Base-by-base conservation (phyloP, 345 rosid species). In the Theobroma cacao region DNA sequence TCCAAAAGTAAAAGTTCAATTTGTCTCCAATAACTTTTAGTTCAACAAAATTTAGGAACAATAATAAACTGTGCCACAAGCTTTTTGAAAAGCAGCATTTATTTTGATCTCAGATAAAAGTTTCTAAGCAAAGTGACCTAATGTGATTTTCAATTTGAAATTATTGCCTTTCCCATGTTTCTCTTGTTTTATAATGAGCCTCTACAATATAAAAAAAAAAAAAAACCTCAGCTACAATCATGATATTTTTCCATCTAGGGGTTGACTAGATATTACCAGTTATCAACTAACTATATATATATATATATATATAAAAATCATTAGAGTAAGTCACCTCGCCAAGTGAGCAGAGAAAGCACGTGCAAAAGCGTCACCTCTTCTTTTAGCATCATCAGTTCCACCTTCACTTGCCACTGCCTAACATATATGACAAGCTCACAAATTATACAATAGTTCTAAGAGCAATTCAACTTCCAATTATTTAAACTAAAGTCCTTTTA, bases 341-440 rank as follows among this genome's bases (percentile, higher is more conserved):
- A 96, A 86, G 86, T 96, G 99, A 82, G 99, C 99, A 80, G 99
- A 94, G 87, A 96, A 96, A 53, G 98, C 99, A 87, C 93, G 91
- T 76, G 98, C 98, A 84, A 96, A 96, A 79, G 99, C 99, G 81
- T 96, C 98, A 48, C 99, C 99, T 71, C 99, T 91, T 86, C 97
- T 89, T 86, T 90, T 92, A 22, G 98, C 98, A 86, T 96, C 98
- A 68, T 94, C 99, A 3, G 93, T 94, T 81, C 98, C 98, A 33
- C 99, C 99, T 90, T 94, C 99, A 87, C 99, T 96, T 83, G 99
- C 98, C 81, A 94, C 99, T 47, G 99, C 99, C 99, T 96, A 77
- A 72, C 80, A 82, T 55, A 85, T 30, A 36, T 53, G 22, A 59
- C 70, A 80, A 75, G 52, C 63, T 81, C 55, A 73, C 41, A 70